Evolutionary conservation across 116 monocot species (phyloP), one percentile per base, ranked within the genome.

Genomic region (Phalaenopsis hybrid): DNA sequence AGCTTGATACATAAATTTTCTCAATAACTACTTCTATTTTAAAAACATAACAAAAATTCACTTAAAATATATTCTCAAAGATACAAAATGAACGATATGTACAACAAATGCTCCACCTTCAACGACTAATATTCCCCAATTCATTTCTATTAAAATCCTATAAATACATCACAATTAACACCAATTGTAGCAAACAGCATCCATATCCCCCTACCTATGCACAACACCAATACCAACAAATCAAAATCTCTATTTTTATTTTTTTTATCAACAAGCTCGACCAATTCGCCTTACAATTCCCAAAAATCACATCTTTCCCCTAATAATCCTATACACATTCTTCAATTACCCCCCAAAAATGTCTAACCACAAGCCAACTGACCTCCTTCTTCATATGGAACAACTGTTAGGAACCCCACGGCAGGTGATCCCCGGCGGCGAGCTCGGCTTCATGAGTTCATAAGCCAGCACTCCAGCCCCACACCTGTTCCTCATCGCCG

Each of bases 341-440:
- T 55, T 55, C 55, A 55, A 55, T 55, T 55, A 55, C 67, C 8
- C 7, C 28, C 67, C 1, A 67, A 67, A 67, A 28, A 67, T 25
- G 23, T 18, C n/a, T 21, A 2, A 0, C 37, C 37, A 37, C 37
- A 0, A 18, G 59, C 18, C 6, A 17, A 25, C 11, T 68, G 68
- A 41, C 16, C 41, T 15, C 73, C 34, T 15, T 8, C 44, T 51
- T 85, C 76, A 94, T 25, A 94, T 94, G 50, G 92, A 85, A 17
- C 89, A 85, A 69, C 94, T 94, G 67, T 94, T 94, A 10, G 94
- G 94, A 51, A 94, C 86, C 4, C 94, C 94, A 20, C 77, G 78
- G 46, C 89, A 85, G 0, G 94, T 94, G 74, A 90, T 84, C n/a
- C 94, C 94, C 13, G 88, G 86, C 59, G 70, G 79, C n/a, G 94